These are phyloP conservation scores for Solanum hybrid DNA, from an alignment of 305 asterid genomes.

Conservation along the genomic window DNA sequence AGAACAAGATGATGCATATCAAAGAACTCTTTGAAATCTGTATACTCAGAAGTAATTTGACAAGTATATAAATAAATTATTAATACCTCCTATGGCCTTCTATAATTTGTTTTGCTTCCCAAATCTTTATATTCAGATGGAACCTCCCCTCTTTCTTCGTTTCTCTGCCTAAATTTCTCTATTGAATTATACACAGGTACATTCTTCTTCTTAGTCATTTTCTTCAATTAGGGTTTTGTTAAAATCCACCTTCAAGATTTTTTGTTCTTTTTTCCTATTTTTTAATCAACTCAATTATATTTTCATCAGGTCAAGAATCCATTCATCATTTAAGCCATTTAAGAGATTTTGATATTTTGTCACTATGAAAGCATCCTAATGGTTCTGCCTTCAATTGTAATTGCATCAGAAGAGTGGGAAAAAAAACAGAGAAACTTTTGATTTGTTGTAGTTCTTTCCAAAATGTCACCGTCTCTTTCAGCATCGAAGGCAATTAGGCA, in stretches of 20 bases:
- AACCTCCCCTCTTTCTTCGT: neutral
- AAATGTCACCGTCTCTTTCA: slow-evolving; percentile 17
- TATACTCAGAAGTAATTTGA: neutral
- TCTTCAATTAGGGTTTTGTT: neutral
- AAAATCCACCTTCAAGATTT: neutral
- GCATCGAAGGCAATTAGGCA: slow-evolving; percentile 17
- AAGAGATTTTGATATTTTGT: neutral
- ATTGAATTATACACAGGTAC: neutral
- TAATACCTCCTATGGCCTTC: neutral
- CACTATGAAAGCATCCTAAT: neutral
- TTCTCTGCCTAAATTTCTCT: neutral
- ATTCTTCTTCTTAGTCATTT: neutral
- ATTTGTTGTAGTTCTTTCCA: neutral
- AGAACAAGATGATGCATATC: neutral
- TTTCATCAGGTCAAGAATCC: neutral
- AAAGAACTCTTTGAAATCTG: neutral
- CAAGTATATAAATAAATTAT: neutral
- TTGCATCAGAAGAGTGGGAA: neutral
- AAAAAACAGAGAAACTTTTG: neutral
- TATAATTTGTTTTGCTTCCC: neutral
- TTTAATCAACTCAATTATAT: neutral
- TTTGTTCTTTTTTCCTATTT: neutral
- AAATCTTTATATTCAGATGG: neutral
- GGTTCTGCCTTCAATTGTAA: neutral
- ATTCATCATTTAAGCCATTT: neutral